phyloP scores from a whole-genome alignment of 2,329 filamentous ascomycete genomes.

The Xenoacremonium recifei region DNA sequence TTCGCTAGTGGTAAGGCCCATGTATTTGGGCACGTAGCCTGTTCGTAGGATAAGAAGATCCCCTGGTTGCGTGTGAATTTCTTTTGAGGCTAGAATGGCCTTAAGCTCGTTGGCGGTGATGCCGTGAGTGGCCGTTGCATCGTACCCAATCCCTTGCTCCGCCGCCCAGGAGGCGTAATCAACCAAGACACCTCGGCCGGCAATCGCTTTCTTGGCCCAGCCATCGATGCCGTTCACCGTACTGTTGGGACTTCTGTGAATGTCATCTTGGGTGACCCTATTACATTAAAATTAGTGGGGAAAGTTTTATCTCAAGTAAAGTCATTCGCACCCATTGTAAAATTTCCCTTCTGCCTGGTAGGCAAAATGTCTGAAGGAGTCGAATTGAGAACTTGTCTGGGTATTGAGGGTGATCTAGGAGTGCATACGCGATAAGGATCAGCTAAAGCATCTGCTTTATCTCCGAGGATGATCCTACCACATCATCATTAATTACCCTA shows the following conservation, averaged over 20 bases:
- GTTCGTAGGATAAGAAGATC: background rate
- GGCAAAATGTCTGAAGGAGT: background rate
- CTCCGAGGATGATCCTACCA: too few relatives aligned
- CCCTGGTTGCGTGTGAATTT: background rate
- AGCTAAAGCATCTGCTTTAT: too few relatives aligned
- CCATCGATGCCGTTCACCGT: background rate
- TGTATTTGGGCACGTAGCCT: background rate
- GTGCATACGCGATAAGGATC: too few relatives aligned
- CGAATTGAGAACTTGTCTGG: background rate
- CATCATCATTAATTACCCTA: too few relatives aligned
- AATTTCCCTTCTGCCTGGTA: background rate
- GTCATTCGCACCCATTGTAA: background rate
- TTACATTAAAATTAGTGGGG: too few relatives aligned
- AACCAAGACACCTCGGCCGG: background rate
- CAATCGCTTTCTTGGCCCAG: background rate
- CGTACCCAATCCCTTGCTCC: background rate
- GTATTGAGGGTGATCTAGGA: too few relatives aligned
- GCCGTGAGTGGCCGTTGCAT: background rate
- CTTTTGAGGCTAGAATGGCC: background rate
- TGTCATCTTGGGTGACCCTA: background rate
- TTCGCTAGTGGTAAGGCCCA: too few relatives aligned
- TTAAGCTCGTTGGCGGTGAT: background rate
- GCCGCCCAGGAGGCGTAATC: background rate
- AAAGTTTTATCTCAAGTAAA: too few relatives aligned
- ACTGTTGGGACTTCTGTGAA: background rate